Evolutionary conservation across 176 grass and related monocot species (phyloP), one percentile per base, ranked within the genome.

Genomic region (Typha latifolia): DNA sequence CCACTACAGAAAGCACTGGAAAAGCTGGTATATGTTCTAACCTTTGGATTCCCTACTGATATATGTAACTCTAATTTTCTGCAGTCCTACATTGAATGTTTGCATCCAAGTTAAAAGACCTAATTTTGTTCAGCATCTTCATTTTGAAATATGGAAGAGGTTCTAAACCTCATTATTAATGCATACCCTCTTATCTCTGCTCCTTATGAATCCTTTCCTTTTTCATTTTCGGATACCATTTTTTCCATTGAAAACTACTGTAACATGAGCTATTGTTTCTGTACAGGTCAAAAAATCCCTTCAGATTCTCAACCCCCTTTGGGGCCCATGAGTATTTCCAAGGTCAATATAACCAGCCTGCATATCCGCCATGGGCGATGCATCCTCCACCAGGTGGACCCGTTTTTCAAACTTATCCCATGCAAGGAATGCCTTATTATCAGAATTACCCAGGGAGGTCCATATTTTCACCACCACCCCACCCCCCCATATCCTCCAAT

Each of bases 321-420:
- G 18, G 63, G 73, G 20, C 51, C 64, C 73, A 55, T 12, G 63
- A 76, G 64, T 48, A 81, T 70, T 72, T 74, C 48, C 90, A 90
- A 29, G 87, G 83, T 2, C 79, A 79, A 49, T 86, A 70, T 69
- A 87, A 89, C 69, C 89, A 84, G 47, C 62, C 84, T 62, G 69
- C 70, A 80, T 90, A 90, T 68, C 94, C 81, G 47, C 94, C 86
- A 62, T 99, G 94, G 94, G 62, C 86, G 67, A 93, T 99, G 89
- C 94, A 88, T 80, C 75, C 80, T 59, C 82, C 80, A 23, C 78
- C 75, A 76, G 86, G 79, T 55, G 71, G 71, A 66, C 67, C 72
- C 72, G 57, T 62, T 50, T 82, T 84, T 61, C 87, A 84, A 27
- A 84, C 89, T 57, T 91, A 96, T 66, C 49, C 70, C 26, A 89